A percentile compares a stretch with the other conserved stretches of the same genome.
These are phyloP conservation scores for Cryptococcus hybrid DNA, from an alignment of 1,284 basidiomycete genomes.

Conservation along the genomic window DNA sequence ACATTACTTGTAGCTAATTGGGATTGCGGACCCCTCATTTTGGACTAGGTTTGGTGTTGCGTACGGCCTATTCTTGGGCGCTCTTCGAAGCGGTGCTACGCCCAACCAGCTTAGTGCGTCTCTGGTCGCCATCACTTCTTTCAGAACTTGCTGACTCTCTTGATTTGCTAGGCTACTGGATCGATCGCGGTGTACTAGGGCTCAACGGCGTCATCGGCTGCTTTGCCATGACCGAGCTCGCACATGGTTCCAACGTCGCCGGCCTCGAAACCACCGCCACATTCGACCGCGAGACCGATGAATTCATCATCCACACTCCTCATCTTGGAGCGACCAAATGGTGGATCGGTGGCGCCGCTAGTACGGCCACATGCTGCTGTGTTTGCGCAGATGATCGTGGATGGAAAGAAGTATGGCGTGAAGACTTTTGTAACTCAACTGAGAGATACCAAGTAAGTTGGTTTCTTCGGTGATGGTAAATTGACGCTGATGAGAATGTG, in stretches of 20 bases:
- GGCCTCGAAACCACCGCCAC: slow-evolving; percentile 60
- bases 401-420: slow-evolving; percentile 57
- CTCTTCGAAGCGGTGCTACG: slow-evolving; percentile 49
- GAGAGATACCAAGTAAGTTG: slow-evolving; percentile 54
- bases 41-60: slow-evolving; percentile 59
- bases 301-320: slow-evolving; percentile 59
- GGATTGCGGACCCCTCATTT: slow-evolving; percentile 56
- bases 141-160: not conserved
- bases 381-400: slow-evolving; percentile 57
- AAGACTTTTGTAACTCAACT: slow-evolving; percentile 60
- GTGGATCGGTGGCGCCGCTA: slow-evolving; percentile 61
- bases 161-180: slow-evolving; percentile 53
- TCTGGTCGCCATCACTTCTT: not conserved
- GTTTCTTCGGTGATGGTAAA: not conserved
- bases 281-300: slow-evolving; percentile 56
- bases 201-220: slow-evolving; percentile 58
- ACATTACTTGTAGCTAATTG: slow-evolving; percentile 32
- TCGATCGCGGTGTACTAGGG: slow-evolving; percentile 56
- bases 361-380: slow-evolving; percentile 59
- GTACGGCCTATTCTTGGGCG: slow-evolving; percentile 57
- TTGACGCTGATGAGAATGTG: slow-evolving; percentile 10
- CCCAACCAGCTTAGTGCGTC: slow-evolving; percentile 46
- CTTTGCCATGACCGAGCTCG: slow-evolving; percentile 57
- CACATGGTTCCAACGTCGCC: slow-evolving; percentile 58
- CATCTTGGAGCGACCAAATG: slow-evolving; percentile 56